These are phyloP conservation scores for Colletotrichum sojae DNA, from an alignment of 2,329 filamentous ascomycete genomes.

Conservation along the genomic window DNA sequence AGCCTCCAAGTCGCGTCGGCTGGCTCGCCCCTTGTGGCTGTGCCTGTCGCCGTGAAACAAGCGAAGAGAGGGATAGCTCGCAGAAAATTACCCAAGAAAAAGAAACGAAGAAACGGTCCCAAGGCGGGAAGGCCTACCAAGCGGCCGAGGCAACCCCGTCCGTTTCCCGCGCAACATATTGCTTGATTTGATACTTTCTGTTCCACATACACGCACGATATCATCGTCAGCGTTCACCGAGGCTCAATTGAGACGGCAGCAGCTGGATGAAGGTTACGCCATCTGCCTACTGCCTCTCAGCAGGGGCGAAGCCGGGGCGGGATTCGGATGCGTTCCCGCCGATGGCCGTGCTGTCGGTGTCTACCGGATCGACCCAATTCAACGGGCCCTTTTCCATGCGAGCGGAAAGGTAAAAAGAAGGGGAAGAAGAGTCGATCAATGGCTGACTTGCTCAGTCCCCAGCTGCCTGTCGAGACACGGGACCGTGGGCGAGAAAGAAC, in stretches of 20 bases:
- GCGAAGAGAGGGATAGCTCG: background rate
- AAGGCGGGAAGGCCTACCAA: background rate
- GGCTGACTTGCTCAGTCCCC: no score
- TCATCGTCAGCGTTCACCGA: no score
- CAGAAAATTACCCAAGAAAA: background rate
- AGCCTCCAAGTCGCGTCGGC: constrained; percentile 1
- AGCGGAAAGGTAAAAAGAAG: background rate
- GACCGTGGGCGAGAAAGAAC: background rate
- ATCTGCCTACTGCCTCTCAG: background rate
- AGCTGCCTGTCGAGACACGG: background rate
- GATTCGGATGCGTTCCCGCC: background rate
- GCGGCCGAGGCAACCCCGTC: background rate
- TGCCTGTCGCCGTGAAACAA: constrained; percentile 4
- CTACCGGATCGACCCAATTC: constrained; percentile 22
- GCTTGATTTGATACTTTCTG: background rate
- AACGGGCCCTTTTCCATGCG: constrained; percentile 11
- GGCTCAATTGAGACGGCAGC: no score
- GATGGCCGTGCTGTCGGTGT: background rate
- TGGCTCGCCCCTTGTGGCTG: constrained; percentile 3
- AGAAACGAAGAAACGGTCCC: background rate
- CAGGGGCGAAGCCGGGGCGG: background rate
- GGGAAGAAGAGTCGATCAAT: no score
- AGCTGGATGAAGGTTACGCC: background rate
- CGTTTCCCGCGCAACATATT: background rate
- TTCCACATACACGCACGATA: background rate